Evolutionary conservation across 257 asterid genomes (phyloP), one percentile per base, ranked within the genome.

Genomic region (Henckelia pumila): DNA sequence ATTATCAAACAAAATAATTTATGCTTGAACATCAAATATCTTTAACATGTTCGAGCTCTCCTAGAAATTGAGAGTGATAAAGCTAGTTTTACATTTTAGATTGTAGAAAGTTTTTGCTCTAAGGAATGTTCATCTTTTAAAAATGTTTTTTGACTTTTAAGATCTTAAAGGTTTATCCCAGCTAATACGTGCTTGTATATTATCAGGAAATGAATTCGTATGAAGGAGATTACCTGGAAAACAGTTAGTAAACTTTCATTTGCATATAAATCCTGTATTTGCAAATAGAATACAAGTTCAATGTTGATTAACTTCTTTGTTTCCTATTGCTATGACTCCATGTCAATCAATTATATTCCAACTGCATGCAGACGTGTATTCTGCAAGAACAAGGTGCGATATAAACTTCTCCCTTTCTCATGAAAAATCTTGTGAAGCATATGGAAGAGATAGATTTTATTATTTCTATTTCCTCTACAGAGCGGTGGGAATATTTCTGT

Each of bases 351-450:
- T 3, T 29, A 40, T 60, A 40, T 32, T 52, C 47, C 55, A 58
- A 71, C 68, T 81, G 76, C 94, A 87, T 81, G 76, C 95, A 88
- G 94, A 72, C 66, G 21, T 53, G 9, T 75, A 67, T 65, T 82
- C 95, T 20, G 75, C 64, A 2, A 88, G 91, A 77, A 79, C 98
- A 28, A 82, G 95, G 98, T 92, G 85, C 5, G 73, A 21, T 44
- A 49, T 64, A 55, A 37, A 25, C n/a, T 14, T 13, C 49, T 37
- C 53, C 35, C 59, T 0, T 23, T n/a, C 44, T 21, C 53, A 60
- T 29, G 14, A 20, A 44, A 35, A 71, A 65, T 57, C 8, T 17
- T 26, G 19, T 64, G 44, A 2, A 8, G 29, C 53, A 33, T 73
- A 29, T 24, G 8, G 8, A 17, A 37, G 40, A 28, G n/a, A n/a